Evolutionary conservation across 768 basidiomycete genomes (phyloP).

Genomic region (Tremella mesenterica): DNA sequence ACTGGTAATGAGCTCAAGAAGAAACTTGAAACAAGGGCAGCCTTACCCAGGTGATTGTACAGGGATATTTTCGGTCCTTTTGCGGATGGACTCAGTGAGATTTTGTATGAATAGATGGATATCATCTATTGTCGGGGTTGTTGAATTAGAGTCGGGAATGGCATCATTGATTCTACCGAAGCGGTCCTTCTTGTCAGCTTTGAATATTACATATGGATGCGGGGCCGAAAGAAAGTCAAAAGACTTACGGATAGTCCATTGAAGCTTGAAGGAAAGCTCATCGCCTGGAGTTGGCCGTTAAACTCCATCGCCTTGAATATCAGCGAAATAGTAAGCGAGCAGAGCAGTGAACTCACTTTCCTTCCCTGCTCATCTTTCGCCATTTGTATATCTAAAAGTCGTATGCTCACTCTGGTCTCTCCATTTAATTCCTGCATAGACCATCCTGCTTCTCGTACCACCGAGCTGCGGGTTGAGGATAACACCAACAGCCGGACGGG

Average conservation of each 20-base stretch:
- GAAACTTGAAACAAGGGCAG: slow-evolving; percentile 27
- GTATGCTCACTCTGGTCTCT: slow-evolving; percentile 25
- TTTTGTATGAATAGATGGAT: slow-evolving; percentile 19
- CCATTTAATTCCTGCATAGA: slow-evolving; percentile 28
- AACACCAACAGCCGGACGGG: slow-evolving; percentile 19
- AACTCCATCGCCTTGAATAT: too few relatives aligned
- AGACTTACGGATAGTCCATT: too few relatives aligned
- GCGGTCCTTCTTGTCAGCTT: background rate
- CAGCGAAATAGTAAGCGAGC: background rate
- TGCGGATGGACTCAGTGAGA: slow-evolving; percentile 59
- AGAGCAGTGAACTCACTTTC: background rate
- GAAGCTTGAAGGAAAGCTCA: too few relatives aligned
- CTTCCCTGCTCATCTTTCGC: background rate
- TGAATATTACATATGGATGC: background rate
- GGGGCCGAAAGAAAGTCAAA: background rate
- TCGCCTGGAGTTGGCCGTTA: too few relatives aligned
- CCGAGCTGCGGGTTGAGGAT: slow-evolving; percentile 16
- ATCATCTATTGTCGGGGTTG: slow-evolving; percentile 1
- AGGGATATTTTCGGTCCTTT: slow-evolving; percentile 64
- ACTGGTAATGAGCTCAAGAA: slow-evolving; percentile 31
- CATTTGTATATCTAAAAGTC: background rate
- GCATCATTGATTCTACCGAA: slow-evolving; percentile 16
- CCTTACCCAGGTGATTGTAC: slow-evolving; percentile 30
- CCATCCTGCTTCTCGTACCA: slow-evolving; percentile 9
- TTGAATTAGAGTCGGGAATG: background rate